Base-by-base conservation (phyloP, 768 basidiomycete genomes). In the Cubamyces lactineus region DNA sequence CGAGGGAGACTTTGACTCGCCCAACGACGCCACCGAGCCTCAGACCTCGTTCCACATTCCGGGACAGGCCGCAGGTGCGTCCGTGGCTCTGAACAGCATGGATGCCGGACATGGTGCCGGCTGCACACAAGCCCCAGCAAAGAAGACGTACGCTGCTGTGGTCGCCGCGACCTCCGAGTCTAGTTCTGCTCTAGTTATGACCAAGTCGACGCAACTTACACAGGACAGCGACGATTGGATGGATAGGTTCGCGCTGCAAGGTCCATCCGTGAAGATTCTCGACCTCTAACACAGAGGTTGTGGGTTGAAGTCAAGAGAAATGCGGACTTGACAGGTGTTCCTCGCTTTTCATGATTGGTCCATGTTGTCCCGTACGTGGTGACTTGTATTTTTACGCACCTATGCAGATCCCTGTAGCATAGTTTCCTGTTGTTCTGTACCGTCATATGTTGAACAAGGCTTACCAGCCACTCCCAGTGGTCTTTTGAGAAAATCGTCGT, bases 131-230 rank as follows among this genome's bases (percentile, higher is more conserved):
- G 16, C 42, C 6, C 56, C 47, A 8, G 17, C 17, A 21, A 51
- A 52, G 49, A 59, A 23, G 50, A 28, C 50, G 3, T 59, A 59
- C 28, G 58, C 58, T 16, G 41, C 49, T 9, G 50, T 59, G 26
- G 40, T 59, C n/a, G 50, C 58, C 11, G 28, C 58, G 11, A 45
- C 58, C 16, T 43, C 42, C 42, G 19, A 19, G 42, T 6, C 42
- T 17, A 19, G 42, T 16, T 16, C 42, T 16, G 42, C 15, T 43
- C 42, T 2, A 9, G 16, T 21, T 5, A 19, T 16, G 42, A 16
- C 42, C 2, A 2, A 17, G 42, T 34, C 34, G 11, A 11, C 9
- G 34, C 5, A 34, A 34, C 34, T 34, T 1, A 24, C 12, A 30
- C 19, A 41, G 52, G 23, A 41, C 12, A 6, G 9, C 40, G 24